A percentile compares a stretch with the other conserved stretches of the same genome.
These are phyloP conservation scores for Harrya chromipes DNA, from an alignment of 768 basidiomycete species.

Conservation along the genomic window DNA sequence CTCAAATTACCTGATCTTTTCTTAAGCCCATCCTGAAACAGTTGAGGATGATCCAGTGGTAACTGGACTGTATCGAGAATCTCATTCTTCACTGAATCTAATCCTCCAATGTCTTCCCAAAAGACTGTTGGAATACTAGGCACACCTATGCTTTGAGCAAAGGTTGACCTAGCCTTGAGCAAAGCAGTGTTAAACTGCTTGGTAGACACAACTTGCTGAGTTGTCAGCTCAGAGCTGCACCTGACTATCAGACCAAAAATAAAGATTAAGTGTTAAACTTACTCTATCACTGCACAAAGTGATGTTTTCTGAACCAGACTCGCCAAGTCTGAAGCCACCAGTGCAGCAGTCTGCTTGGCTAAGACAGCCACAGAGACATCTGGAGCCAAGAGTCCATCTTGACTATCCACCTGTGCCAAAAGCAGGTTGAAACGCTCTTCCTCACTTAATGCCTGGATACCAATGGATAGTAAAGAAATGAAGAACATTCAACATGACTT, in stretches of 20 bases:
- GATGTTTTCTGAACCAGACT: constrained; percentile 63
- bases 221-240: constrained; percentile 4
- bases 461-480: neutral
- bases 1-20: constrained; percentile 77
- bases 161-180: constrained; percentile 65
- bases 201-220: constrained; percentile 27
- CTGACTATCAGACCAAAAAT: neutral
- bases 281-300: constrained; percentile 39
- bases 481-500: neutral
- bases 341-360: constrained; percentile 87
- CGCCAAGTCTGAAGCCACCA: constrained; percentile 78
- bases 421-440: constrained; percentile 65
- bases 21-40: constrained; percentile 89
- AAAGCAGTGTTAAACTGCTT: constrained; percentile 75
- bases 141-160: constrained; percentile 93
- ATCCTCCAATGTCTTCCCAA: constrained; percentile 97
- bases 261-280: neutral
- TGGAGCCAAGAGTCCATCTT: constrained; percentile 46
- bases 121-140: constrained; percentile 93
- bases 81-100: constrained; percentile 82
- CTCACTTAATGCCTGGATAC: constrained; percentile 74
- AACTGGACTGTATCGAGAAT: constrained; percentile 96
- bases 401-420: constrained; percentile 36
- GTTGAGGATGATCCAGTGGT: constrained; percentile 84
- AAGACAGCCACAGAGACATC: constrained; percentile 75